Conservation (phyloP, 2,329 filamentous ascomycete species). For the Trichoderma sp. region DNA sequence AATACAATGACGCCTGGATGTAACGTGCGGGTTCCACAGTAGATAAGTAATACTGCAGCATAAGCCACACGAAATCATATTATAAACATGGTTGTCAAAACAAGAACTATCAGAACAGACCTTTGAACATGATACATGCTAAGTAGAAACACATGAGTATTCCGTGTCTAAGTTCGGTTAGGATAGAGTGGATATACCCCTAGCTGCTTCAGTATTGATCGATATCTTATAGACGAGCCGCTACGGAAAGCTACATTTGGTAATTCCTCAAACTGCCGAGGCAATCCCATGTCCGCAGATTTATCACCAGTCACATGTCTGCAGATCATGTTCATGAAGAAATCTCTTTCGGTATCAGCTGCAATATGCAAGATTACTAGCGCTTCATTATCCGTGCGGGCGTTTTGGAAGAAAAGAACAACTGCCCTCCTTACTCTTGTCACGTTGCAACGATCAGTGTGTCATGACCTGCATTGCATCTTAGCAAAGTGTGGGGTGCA, state of each 20-base stretch:
- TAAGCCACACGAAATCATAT: neutral
- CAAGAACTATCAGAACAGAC: neutral
- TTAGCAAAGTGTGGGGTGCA: conserved; percentile 13
- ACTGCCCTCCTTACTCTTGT: neutral
- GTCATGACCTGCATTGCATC: conserved; percentile 4
- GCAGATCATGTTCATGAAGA: neutral
- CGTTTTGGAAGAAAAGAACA: neutral
- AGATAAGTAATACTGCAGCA: neutral
- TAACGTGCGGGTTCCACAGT: neutral
- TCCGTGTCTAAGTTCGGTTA: neutral
- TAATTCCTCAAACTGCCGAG: neutral
- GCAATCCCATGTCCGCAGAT: neutral
- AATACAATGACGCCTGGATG: neutral
- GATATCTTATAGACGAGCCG: neutral
- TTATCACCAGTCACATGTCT: neutral
- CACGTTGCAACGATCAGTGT: conserved; percentile 4
- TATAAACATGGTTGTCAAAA: neutral
- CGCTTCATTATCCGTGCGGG: neutral
- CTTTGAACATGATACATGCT: neutral
- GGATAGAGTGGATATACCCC: neutral
- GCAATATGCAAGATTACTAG: neutral
- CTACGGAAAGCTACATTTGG: neutral
- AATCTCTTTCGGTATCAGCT: neutral
- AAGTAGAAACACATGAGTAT: neutral
- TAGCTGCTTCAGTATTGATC: neutral